Evolutionary conservation across 2,329 filamentous ascomycete genomes (phyloP).

Genomic region (Hymenoscyphus infarciens): DNA sequence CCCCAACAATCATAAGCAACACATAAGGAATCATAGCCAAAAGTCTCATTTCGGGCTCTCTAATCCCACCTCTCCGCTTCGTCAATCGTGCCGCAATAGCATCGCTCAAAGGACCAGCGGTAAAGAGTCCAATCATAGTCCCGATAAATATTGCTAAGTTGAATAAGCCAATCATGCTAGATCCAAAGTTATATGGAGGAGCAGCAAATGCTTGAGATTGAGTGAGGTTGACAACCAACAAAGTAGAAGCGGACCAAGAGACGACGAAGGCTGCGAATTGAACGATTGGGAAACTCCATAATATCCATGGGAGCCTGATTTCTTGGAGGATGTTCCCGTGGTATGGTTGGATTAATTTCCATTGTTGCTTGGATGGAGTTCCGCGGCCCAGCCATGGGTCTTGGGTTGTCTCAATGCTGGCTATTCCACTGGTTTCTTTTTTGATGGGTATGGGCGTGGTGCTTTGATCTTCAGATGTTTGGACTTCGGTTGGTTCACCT

Average conservation of each 20-base stretch:
- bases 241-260: constrained; percentile 54
- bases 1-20: constrained; percentile 45
- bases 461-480: neutral
- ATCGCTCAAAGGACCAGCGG: constrained; percentile 48
- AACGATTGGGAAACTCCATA: constrained; percentile 60
- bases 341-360: constrained; percentile 48
- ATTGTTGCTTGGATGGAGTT: constrained; percentile 52
- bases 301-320: constrained; percentile 59
- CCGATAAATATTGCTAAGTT: constrained; percentile 49
- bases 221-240: constrained; percentile 57
- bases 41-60: constrained; percentile 40
- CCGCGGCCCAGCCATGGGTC: constrained; percentile 56
- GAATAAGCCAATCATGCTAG: constrained; percentile 47
- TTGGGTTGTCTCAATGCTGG: constrained; percentile 35
- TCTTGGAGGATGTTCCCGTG: constrained; percentile 45
- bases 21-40: constrained; percentile 36
- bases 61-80: constrained; percentile 32
- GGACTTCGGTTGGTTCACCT: neutral
- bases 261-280: constrained; percentile 60
- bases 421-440: constrained; percentile 21
- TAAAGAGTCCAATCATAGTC: constrained; percentile 43
- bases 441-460: constrained; percentile 6
- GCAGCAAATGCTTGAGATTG: constrained; percentile 40
- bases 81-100: constrained; percentile 29
- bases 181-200: constrained; percentile 31